Evolutionary conservation across 116 monocot species (phyloP).

Genomic region (Phalaenopsis hybrid): DNA sequence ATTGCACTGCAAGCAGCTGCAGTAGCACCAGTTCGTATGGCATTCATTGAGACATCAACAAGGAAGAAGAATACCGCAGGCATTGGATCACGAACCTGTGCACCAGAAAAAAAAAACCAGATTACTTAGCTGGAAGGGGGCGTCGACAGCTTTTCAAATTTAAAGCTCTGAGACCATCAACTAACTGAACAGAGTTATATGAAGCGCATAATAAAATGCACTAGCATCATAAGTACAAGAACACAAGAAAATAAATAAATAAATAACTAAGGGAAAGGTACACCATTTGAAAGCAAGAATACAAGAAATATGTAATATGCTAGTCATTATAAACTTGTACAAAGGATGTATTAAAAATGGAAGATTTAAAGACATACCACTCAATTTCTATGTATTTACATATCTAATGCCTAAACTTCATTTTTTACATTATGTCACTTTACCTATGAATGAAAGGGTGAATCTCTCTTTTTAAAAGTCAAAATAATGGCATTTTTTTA

Average conservation of each 20-base stretch:
- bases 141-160: background rate
- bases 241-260: background rate
- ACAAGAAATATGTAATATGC: background rate
- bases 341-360: background rate
- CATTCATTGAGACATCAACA: constrained; percentile 92
- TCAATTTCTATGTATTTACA: no score
- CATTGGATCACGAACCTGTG: constrained; percentile 94
- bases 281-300: background rate
- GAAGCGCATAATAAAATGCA: background rate
- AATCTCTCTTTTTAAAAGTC: no score
- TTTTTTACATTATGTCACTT: no score
- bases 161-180: background rate
- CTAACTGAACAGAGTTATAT: background rate
- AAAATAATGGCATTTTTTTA: no score
- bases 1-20: constrained; percentile 93
- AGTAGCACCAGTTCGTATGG: constrained; percentile 85
- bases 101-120: background rate
- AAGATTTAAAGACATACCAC: no score
- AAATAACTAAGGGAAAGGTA: background rate
- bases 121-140: background rate
- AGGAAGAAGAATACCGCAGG: constrained; percentile 96
- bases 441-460: no score
- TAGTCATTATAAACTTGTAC: background rate
- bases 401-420: no score
- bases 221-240: background rate